These are phyloP conservation scores for Colletotrichum sp. DNA, from an alignment of 2,329 filamentous ascomycete species.

Conservation along the genomic window DNA sequence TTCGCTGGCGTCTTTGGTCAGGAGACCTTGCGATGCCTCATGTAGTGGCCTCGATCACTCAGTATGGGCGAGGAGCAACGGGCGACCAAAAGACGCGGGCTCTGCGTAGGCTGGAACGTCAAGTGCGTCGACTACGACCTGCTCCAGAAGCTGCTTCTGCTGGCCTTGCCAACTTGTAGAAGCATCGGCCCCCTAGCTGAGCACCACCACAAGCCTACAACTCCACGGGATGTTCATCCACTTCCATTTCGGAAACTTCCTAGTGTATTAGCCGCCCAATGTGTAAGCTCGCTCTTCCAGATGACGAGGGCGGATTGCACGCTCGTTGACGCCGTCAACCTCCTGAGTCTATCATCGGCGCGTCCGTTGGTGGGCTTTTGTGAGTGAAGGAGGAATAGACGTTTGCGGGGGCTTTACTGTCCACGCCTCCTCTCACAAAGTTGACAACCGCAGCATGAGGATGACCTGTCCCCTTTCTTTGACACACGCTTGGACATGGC, in stretches of 20 bases:
- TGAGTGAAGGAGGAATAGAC: background rate
- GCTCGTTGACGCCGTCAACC: no score
- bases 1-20: background rate
- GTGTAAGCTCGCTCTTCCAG: background rate
- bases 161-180: background rate
- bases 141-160: background rate
- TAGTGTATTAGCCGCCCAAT: no score
- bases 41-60: background rate
- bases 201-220: background rate
- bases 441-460: background rate
- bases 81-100: background rate
- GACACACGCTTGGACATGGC: background rate
- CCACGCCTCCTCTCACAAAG: background rate
- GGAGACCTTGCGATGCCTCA: background rate
- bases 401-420: background rate
- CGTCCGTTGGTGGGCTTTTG: background rate
- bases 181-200: background rate
- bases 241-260: background rate
- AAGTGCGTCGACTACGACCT: background rate
- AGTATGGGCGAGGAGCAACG: background rate
- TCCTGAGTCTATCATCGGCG: no score
- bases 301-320: no score
- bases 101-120: background rate
- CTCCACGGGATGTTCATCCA: background rate
- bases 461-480: background rate